phyloP scores from a whole-genome alignment of 495 filamentous ascomycete species.

The Penicillium mononematosum region DNA sequence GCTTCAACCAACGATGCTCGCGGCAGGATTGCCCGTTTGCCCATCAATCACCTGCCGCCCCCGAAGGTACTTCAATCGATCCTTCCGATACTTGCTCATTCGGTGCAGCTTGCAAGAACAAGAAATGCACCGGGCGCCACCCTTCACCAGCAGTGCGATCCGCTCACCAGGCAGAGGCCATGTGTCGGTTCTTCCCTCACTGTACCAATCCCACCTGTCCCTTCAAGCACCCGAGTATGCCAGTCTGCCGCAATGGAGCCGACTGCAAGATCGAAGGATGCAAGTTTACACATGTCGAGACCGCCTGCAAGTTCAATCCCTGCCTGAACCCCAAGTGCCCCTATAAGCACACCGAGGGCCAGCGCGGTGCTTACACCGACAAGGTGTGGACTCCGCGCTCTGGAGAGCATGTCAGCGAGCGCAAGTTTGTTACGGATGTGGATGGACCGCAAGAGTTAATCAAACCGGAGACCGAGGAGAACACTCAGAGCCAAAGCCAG shows the following conservation, averaged over 20 bases:
- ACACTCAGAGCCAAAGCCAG: conserved; percentile 32
- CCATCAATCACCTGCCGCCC: conserved; percentile 90
- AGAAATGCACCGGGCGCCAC: conserved; percentile 87
- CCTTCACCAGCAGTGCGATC: conserved; percentile 82
- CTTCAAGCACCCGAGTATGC: conserved; percentile 79
- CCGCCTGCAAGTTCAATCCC: conserved; percentile 85
- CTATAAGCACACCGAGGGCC: conserved; percentile 91
- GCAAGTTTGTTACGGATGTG: conserved; percentile 82
- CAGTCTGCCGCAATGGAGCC: conserved; percentile 87
- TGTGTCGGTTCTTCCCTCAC: conserved; percentile 94
- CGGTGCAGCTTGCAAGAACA: conserved; percentile 90
- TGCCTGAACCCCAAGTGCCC: conserved; percentile 81
- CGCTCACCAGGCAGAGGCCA: conserved; percentile 74
- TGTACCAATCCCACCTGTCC: conserved; percentile 84
- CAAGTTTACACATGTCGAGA: conserved; percentile 83
- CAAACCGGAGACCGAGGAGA: conserved; percentile 56
- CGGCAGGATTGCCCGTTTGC: conserved; percentile 89
- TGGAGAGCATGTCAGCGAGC: conserved; percentile 75
- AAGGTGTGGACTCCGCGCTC: conserved; percentile 82
- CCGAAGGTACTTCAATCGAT: conserved; percentile 77
- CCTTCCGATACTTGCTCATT: conserved; percentile 76
- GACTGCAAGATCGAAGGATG: conserved; percentile 83
- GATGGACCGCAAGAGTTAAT: conserved; percentile 71
- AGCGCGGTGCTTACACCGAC: conserved; percentile 73
- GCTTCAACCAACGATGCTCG: conserved; percentile 82